Percentiles rank a stretch among this genome's conserved stretches.
Evolutionary conservation across 2,329 filamentous ascomycete genomes (phyloP).

Genomic region (Coniochaeta pulveracea): DNA sequence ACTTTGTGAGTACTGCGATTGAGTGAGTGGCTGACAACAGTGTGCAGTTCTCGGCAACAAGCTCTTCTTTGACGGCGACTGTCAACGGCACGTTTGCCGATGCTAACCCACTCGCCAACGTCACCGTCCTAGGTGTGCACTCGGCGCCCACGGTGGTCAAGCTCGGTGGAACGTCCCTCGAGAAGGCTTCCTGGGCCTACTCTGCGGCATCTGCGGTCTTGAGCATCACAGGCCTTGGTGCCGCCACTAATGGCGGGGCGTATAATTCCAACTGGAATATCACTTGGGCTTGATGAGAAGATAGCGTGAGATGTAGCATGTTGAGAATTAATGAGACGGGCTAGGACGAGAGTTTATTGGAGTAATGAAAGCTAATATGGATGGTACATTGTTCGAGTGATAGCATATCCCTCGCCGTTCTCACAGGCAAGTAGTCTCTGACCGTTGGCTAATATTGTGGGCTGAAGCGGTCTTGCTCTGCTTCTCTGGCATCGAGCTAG

Average conservation of each 20-base stretch:
- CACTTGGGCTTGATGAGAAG: constrained; percentile 1
- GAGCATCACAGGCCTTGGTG: constrained; percentile 35
- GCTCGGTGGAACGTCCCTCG: constrained; percentile 37
- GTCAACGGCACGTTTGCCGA: constrained; percentile 43
- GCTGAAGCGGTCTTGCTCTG: no score
- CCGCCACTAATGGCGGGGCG: constrained; percentile 38
- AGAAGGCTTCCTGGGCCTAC: constrained; percentile 31
- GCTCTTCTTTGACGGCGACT: constrained; percentile 32
- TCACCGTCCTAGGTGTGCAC: constrained; percentile 50
- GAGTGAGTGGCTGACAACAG: constrained; percentile 3
- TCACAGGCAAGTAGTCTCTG: no score
- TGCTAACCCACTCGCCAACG: constrained; percentile 44
- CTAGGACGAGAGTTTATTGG: no score
- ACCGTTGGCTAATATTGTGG: no score
- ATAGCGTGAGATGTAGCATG: no score
- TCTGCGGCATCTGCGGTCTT: constrained; percentile 34
- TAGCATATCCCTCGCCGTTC: no score
- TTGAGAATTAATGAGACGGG: no score
- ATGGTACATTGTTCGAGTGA: no score
- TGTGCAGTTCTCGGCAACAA: constrained; percentile 13
- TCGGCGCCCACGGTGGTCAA: constrained; percentile 28
- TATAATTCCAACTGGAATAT: constrained; percentile 44
- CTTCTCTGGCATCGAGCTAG: no score
- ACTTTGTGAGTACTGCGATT: background rate
- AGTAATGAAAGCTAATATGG: no score